Conservation (phyloP, 2,329 filamentous ascomycete species). For the Dryadomyces quercus-mongolicae region DNA sequence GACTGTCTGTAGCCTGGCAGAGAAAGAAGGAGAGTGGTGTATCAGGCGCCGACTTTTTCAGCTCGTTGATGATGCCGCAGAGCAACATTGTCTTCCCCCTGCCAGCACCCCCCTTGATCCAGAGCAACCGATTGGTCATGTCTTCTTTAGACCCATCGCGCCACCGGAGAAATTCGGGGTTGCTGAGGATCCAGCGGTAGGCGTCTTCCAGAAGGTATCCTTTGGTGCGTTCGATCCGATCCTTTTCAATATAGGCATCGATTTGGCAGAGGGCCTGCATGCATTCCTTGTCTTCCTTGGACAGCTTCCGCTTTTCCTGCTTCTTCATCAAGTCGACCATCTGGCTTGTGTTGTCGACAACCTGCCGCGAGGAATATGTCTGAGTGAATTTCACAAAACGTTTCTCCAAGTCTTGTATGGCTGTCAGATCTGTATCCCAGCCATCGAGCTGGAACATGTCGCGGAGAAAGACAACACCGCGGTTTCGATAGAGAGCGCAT, state of each 20-base stretch:
- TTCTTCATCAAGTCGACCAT: neutral
- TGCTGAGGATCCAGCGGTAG: slow-evolving; percentile 23
- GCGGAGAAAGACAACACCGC: slow-evolving; percentile 16
- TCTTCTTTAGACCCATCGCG: neutral
- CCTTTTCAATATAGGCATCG: slow-evolving; percentile 20
- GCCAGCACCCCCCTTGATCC: slow-evolving; percentile 25
- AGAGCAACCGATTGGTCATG: slow-evolving; percentile 17
- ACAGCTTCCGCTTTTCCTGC: neutral
- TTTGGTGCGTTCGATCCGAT: slow-evolving; percentile 22
- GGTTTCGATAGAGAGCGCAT: slow-evolving; percentile 21
- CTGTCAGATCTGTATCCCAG: slow-evolving; percentile 20
- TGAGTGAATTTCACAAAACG: neutral
- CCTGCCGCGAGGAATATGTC: neutral
- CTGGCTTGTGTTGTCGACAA: neutral
- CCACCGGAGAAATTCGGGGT: slow-evolving; percentile 17
- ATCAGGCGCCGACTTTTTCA: slow-evolving; percentile 5
- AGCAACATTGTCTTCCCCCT: slow-evolving; percentile 33
- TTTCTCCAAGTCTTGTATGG: slow-evolving; percentile 18
- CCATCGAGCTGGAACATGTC: slow-evolving; percentile 21
- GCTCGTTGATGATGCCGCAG: slow-evolving; percentile 24
- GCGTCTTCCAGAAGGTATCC: slow-evolving; percentile 20
- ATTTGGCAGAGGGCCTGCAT: slow-evolving; percentile 3
- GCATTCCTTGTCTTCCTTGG: neutral
- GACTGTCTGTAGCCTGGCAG: slow-evolving; percentile 19
- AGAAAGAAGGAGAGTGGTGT: slow-evolving; percentile 11